These are phyloP conservation scores for Xerocomus spinulosus DNA, from an alignment of 768 basidiomycete genomes.

Conservation along the genomic window DNA sequence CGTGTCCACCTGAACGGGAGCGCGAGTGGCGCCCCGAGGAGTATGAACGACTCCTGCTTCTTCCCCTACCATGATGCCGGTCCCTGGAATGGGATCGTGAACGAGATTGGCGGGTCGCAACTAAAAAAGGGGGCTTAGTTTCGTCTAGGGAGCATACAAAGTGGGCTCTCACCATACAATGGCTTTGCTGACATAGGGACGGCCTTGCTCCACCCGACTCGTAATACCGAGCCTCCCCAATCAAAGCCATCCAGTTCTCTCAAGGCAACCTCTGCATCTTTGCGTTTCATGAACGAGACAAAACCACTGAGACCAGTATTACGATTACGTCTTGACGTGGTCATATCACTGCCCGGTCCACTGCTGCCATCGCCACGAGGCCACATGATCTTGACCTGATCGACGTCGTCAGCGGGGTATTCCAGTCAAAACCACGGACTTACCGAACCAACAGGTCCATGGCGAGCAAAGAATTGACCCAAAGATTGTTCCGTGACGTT, in stretches of 20 bases:
- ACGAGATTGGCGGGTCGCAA: slow-evolving; percentile 24
- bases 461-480: slow-evolving; percentile 87
- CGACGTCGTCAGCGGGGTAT: not conserved
- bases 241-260: slow-evolving; percentile 90
- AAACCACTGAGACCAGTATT: slow-evolving; percentile 87
- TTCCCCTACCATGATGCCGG: slow-evolving; percentile 22
- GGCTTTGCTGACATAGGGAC: slow-evolving; percentile 78
- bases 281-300: slow-evolving; percentile 92
- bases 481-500: slow-evolving; percentile 82
- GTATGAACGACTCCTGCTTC: slow-evolving; percentile 25
- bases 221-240: slow-evolving; percentile 85
- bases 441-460: slow-evolving; percentile 91
- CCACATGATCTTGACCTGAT: slow-evolving; percentile 98
- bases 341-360: slow-evolving; percentile 75
- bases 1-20: slow-evolving; percentile 31
- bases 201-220: slow-evolving; percentile 97
- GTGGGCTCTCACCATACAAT: slow-evolving; percentile 62
- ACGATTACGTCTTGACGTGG: slow-evolving; percentile 62
- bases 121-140: slow-evolving; percentile 7
- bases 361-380: slow-evolving; percentile 73
- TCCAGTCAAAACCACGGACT: slow-evolving; percentile 21
- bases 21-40: slow-evolving; percentile 25
- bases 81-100: slow-evolving; percentile 35
- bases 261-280: slow-evolving; percentile 84
- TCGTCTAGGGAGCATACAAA: not conserved